These are phyloP conservation scores for Hypoxylon trugodes DNA, from an alignment of 495 filamentous ascomycete genomes.

Conservation along the genomic window DNA sequence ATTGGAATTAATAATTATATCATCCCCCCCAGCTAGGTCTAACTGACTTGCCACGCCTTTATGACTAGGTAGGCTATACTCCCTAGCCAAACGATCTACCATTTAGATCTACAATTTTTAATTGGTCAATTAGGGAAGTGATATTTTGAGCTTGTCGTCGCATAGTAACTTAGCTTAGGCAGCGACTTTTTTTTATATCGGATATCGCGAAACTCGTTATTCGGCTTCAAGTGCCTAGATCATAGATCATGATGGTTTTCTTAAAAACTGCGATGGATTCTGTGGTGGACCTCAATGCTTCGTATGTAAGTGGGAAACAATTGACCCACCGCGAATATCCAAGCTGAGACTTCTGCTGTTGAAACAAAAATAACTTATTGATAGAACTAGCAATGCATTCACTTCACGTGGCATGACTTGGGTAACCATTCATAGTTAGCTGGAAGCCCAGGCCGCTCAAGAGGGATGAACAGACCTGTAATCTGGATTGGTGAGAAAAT, in stretches of 20 bases:
- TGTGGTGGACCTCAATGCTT: neutral
- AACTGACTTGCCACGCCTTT: neutral
- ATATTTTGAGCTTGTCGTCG: neutral
- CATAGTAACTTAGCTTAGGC: neutral
- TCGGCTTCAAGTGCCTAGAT: neutral
- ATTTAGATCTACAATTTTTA: neutral
- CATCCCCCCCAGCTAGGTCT: neutral
- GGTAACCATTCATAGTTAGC: too few relatives aligned
- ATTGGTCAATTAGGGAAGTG: conserved; percentile 3
- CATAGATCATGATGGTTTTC: neutral
- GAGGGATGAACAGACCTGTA: too few relatives aligned
- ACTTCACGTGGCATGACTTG: too few relatives aligned
- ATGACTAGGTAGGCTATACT: neutral
- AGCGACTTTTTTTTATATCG: neutral
- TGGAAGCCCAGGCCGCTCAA: too few relatives aligned
- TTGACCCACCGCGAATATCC: neutral
- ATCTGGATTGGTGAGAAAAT: too few relatives aligned
- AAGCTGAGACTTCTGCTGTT: neutral
- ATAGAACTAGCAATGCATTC: too few relatives aligned
- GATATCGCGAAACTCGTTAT: neutral
- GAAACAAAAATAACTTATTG: neutral
- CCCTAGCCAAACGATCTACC: conserved; percentile 2
- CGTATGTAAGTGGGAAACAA: neutral
- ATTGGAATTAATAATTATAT: neutral
- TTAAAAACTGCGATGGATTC: neutral